phyloP scores from a whole-genome alignment of 192 early-diverging fungal genomes.

The Paraglomus brasilianum region DNA sequence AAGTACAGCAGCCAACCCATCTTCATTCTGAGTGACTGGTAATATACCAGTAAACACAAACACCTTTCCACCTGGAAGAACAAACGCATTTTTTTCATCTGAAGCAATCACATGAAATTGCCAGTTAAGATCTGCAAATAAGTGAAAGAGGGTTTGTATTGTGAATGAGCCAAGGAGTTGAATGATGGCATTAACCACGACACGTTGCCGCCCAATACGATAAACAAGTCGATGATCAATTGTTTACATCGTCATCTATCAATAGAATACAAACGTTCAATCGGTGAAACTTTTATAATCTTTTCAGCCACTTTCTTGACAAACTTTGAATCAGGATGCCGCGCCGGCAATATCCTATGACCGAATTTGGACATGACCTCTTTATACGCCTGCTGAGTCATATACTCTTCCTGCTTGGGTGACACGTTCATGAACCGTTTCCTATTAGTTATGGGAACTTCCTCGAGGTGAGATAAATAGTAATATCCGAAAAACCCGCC shows the following conservation, averaged over 20 bases:
- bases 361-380: constrained; percentile 67
- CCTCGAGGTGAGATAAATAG: constrained; percentile 72
- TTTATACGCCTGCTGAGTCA: constrained; percentile 71
- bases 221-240: too few species aligned
- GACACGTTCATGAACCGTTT: constrained; percentile 69
- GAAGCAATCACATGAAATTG: constrained; percentile 87
- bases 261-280: constrained; percentile 43
- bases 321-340: constrained; percentile 59
- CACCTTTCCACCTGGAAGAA: constrained; percentile 91
- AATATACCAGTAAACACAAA: constrained; percentile 98
- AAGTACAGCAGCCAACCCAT: constrained; percentile 90
- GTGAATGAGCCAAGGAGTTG: too few species aligned
- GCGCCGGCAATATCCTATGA: constrained; percentile 63
- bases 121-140: constrained; percentile 66
- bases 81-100: constrained; percentile 88
- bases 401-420: constrained; percentile 53
- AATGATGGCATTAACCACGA: too few species aligned
- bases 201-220: too few species aligned
- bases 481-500: constrained; percentile 49
- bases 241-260: neutral
- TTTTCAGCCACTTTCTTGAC: constrained; percentile 70
- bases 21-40: constrained; percentile 72
- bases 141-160: too few species aligned
- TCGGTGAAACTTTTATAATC: constrained; percentile 68
- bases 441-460: constrained; percentile 67